Percentiles rank a stretch among this genome's conserved stretches.
phyloP scores from a whole-genome alignment of 768 basidiomycete genomes.

The Lyophyllum decastes region DNA sequence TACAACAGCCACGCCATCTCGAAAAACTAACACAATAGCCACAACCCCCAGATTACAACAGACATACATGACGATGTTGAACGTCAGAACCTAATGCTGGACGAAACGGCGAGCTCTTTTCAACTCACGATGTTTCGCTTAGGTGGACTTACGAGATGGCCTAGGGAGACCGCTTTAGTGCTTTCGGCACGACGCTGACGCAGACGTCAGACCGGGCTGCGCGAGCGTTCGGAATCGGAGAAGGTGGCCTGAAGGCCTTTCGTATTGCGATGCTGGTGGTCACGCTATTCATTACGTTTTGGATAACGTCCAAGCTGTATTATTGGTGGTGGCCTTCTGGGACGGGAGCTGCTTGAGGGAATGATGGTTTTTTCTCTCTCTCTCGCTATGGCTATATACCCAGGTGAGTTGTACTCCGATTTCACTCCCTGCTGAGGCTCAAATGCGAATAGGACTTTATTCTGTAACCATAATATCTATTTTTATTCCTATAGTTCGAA shows the following conservation, averaged over 20 bases:
- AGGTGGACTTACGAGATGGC: not conserved
- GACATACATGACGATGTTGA: constrained; percentile 88
- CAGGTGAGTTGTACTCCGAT: not conserved
- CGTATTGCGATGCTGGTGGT: constrained; percentile 66
- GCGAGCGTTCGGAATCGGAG: constrained; percentile 72
- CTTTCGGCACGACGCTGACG: constrained; percentile 61
- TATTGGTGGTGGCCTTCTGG: constrained; percentile 44
- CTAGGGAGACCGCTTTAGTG: constrained; percentile 67
- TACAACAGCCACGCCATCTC: not conserved
- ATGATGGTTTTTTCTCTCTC: not conserved
- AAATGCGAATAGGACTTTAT: not conserved
- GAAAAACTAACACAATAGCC: not conserved
- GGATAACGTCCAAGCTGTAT: constrained; percentile 54
- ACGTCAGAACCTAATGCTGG: constrained; percentile 76
- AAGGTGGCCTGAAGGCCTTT: constrained; percentile 68
- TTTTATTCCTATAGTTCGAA: no score
- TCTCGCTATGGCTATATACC: no score
- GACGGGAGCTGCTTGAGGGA: not conserved
- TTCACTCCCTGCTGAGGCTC: no score
- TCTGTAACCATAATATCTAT: not conserved
- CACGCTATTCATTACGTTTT: constrained; percentile 52
- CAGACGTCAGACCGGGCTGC: constrained; percentile 71
- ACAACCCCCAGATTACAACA: constrained; percentile 65
- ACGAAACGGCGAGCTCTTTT: constrained; percentile 61
- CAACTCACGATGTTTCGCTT: not conserved